A percentile compares a stretch with the other conserved stretches of the same genome.
phyloP scores from a whole-genome alignment of 176 grass and related monocot genomes.

The Ampelocalamus luodianensis region DNA sequence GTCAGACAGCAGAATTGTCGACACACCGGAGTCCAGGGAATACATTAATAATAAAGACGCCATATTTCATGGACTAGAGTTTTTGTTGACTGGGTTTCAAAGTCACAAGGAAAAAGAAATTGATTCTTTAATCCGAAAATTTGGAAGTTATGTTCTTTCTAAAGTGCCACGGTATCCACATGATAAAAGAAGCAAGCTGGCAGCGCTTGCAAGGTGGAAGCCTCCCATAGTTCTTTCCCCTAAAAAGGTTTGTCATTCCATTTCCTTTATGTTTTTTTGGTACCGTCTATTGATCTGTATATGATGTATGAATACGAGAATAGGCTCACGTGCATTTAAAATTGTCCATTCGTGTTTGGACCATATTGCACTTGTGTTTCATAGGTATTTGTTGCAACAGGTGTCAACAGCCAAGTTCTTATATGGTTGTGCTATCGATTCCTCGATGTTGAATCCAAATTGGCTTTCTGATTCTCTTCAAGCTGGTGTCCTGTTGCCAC shows the following conservation, averaged over 20 bases:
- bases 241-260: conserved; percentile 65
- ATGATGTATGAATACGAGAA: conserved; percentile 3
- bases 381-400: conserved; percentile 53
- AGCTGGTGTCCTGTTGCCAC: conserved; percentile 55
- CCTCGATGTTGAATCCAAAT: conserved; percentile 67
- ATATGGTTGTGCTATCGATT: conserved; percentile 83
- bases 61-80: conserved; percentile 80
- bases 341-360: conserved; percentile 6
- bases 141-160: conserved; percentile 71
- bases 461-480: conserved; percentile 81
- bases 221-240: conserved; percentile 77
- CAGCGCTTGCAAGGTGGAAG: conserved; percentile 56
- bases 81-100: conserved; percentile 90
- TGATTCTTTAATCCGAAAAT: conserved; percentile 60
- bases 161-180: conserved; percentile 63
- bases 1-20: conserved; percentile 35
- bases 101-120: conserved; percentile 73
- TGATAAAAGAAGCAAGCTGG: conserved; percentile 58
- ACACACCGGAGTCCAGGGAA: conserved; percentile 30
- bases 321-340: conserved; percentile 23
- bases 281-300: not conserved
- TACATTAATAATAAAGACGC: conserved; percentile 46
- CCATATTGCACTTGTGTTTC: conserved; percentile 8
- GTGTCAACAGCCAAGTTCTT: conserved; percentile 82
- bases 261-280: not conserved